These are phyloP conservation scores for Scedosporium aurantiacum DNA, from an alignment of 2,329 filamentous ascomycete species.

Conservation along the genomic window DNA sequence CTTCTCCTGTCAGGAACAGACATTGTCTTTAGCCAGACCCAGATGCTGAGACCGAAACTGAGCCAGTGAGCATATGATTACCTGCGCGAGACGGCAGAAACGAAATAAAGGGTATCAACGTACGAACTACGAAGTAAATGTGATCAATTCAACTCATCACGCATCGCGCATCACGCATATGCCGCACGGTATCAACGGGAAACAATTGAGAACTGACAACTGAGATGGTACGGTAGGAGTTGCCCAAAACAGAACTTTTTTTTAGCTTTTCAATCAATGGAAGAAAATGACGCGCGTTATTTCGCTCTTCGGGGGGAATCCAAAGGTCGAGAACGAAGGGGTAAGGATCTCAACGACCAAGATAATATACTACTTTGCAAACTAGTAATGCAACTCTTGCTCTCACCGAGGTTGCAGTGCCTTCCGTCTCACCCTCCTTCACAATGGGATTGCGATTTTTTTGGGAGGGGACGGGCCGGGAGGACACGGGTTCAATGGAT, in stretches of 20 bases:
- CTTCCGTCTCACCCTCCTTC: neutral
- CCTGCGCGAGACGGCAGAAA: too few species aligned
- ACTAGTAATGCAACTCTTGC: neutral
- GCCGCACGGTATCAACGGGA: neutral
- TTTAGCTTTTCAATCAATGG: neutral
- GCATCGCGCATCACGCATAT: neutral
- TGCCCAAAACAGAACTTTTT: neutral
- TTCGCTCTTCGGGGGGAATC: neutral
- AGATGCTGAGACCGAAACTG: neutral
- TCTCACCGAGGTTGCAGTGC: neutral
- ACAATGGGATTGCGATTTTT: neutral
- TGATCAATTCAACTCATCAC: neutral
- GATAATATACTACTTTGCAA: neutral
- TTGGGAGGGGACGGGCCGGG: neutral
- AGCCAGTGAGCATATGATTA: too few species aligned
- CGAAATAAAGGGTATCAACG: too few species aligned
- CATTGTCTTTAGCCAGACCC: neutral
- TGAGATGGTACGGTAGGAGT: neutral
- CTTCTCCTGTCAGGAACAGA: neutral
- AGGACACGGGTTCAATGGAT: neutral
- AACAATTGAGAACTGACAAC: neutral
- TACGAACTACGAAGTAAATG: neutral
- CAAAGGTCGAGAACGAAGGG: neutral
- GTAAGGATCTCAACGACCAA: neutral
- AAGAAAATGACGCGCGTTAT: neutral